These are phyloP conservation scores for Pseudocercospora vitis DNA, from an alignment of 2,329 filamentous ascomycete genomes.

Conservation along the genomic window DNA sequence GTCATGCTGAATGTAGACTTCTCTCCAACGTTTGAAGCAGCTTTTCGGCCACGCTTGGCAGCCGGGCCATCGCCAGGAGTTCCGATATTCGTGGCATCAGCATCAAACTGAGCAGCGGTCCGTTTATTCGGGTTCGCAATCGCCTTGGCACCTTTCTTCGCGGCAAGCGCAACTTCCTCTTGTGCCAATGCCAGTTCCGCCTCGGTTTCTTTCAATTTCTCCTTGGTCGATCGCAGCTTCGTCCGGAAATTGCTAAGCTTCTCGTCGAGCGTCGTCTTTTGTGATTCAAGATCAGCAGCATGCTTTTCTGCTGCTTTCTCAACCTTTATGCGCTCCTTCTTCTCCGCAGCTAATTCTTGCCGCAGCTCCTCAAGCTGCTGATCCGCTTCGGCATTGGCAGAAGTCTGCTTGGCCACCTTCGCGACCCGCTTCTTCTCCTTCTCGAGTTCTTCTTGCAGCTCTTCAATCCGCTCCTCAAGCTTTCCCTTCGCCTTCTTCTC, in stretches of 20 bases:
- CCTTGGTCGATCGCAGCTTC: conserved; percentile 69
- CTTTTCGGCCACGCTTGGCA: conserved; percentile 49
- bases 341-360: conserved; percentile 53
- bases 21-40: conserved; percentile 64
- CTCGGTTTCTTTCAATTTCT: conserved; percentile 68
- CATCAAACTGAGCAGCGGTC: conserved; percentile 45
- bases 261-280: conserved; percentile 66
- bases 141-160: conserved; percentile 39
- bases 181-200: conserved; percentile 49
- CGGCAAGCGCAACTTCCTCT: conserved; percentile 37
- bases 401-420: conserved; percentile 44
- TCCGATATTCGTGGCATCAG: conserved; percentile 49
- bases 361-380: conserved; percentile 50
- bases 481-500: conserved; percentile 36
- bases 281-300: conserved; percentile 60
- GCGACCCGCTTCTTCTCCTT: conserved; percentile 37
- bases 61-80: conserved; percentile 51
- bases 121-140: conserved; percentile 42
- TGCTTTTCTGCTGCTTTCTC: conserved; percentile 58
- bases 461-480: conserved; percentile 41
- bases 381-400: conserved; percentile 44
- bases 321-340: conserved; percentile 52
- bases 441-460: conserved; percentile 36
- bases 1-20: conserved; percentile 94
- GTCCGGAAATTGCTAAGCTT: conserved; percentile 68